These are phyloP conservation scores for Amoeboradix gromovi DNA, from an alignment of 371 early-diverging fungal species.

Conservation along the genomic window DNA sequence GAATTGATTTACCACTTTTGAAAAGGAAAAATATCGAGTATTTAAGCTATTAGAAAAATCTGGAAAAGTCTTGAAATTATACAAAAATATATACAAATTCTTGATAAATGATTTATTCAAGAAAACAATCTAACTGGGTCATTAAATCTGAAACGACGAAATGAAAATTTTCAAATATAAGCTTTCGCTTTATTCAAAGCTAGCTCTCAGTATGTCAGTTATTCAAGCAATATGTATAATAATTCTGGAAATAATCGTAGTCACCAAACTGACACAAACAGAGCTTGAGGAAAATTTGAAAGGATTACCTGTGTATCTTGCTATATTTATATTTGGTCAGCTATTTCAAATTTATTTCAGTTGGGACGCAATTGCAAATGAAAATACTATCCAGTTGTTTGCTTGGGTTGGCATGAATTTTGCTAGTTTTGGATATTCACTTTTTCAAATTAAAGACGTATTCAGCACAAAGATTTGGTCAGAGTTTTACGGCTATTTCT, in stretches of 20 bases:
- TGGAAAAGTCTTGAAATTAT: no score
- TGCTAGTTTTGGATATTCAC: background rate
- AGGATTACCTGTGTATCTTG: slow-evolving; percentile 12
- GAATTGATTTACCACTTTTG: no score
- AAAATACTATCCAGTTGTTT: background rate
- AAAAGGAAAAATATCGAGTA: no score
- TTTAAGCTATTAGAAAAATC: no score
- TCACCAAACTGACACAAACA: background rate
- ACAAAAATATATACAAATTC: no score
- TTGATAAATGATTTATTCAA: no score
- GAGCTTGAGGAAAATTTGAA: background rate
- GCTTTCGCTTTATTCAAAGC: background rate
- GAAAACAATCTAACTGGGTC: no score
- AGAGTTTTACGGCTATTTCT: background rate
- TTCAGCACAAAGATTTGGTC: background rate
- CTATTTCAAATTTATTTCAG: slow-evolving; percentile 16
- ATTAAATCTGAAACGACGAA: no score
- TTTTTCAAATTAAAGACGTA: background rate
- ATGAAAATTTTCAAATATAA: background rate
- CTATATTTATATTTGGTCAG: slow-evolving; percentile 19
- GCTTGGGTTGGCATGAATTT: background rate
- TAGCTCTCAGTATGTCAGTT: background rate
- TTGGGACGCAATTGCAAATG: slow-evolving; percentile 12
- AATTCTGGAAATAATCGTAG: background rate
- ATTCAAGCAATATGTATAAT: background rate